Percentiles rank a stretch among this genome's conserved stretches.
These are phyloP conservation scores for Chernovozyma sophiae-reginae DNA, from an alignment of 1,139 yeast genomes.

Conservation along the genomic window DNA sequence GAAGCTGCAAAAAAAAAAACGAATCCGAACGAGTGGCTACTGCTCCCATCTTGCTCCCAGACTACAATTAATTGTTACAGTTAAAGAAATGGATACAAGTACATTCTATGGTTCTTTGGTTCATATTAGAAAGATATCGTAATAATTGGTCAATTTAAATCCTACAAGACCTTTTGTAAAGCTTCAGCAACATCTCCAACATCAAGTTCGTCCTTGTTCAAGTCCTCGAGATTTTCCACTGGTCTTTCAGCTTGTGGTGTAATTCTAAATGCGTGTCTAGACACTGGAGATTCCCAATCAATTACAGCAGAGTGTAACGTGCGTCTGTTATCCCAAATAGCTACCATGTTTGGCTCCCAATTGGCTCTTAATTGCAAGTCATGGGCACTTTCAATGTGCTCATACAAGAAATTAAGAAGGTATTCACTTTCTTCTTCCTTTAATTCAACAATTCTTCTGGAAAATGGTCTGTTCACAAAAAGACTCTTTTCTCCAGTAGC, in stretches of 20 bases:
- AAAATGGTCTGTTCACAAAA: constrained; percentile 51
- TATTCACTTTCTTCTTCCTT: constrained; percentile 53
- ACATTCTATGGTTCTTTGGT: too few relatives aligned
- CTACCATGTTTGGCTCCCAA: constrained; percentile 47
- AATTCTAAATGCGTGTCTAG: constrained; percentile 20
- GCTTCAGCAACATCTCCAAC: constrained; percentile 39
- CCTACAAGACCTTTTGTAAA: constrained; percentile 18
- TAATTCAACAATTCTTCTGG: constrained; percentile 53
- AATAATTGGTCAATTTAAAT: too few relatives aligned
- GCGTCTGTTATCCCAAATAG: constrained; percentile 15
- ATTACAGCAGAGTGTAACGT: constrained; percentile 14
- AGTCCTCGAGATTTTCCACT: constrained; percentile 31
- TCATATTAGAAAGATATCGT: too few relatives aligned
- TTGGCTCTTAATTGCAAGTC: constrained; percentile 55
- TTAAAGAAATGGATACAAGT: too few relatives aligned
- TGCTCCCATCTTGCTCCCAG: too few relatives aligned
- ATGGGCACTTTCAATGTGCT: constrained; percentile 42
- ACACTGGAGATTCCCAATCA: constrained; percentile 15
- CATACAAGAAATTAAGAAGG: constrained; percentile 47
- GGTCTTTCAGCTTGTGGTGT: constrained; percentile 50
- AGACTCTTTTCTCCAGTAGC: constrained; percentile 50
- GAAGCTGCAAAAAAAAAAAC: too few relatives aligned
- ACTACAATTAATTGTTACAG: too few relatives aligned
- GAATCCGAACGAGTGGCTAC: too few relatives aligned
- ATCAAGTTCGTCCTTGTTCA: constrained; percentile 30